Percentiles rank a stretch among this genome's conserved stretches.
These are phyloP conservation scores for Monosporascus ibericus DNA, from an alignment of 2,329 filamentous ascomycete species.

Conservation along the genomic window DNA sequence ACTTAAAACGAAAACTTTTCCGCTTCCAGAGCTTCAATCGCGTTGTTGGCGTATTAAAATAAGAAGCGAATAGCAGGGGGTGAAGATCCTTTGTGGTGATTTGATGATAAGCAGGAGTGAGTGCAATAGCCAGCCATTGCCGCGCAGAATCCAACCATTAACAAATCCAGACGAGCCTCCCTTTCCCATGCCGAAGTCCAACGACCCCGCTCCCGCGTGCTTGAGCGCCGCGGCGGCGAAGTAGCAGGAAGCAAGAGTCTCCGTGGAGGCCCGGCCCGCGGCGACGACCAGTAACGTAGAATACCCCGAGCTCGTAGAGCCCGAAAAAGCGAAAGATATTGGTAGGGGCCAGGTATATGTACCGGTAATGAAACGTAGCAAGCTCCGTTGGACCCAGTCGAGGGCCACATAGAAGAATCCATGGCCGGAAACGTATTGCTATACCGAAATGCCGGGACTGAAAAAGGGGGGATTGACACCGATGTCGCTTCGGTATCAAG, in stretches of 20 bases:
- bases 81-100: not conserved
- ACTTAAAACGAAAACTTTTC: not conserved
- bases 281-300: constrained; percentile 3
- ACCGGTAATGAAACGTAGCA: constrained; percentile 8
- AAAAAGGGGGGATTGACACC: constrained; percentile 4
- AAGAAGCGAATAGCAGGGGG: not conserved
- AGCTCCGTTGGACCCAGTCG: constrained; percentile 3
- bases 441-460: not conserved
- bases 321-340: not conserved
- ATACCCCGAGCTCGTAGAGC: not conserved
- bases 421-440: constrained; percentile 14
- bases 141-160: not conserved
- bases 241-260: not conserved
- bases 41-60: not conserved
- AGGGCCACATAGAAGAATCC: constrained; percentile 1
- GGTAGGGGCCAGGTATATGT: constrained; percentile 4
- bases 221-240: not conserved
- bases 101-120: not conserved
- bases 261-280: constrained; percentile 10
- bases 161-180: constrained; percentile 7
- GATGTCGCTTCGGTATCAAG: constrained; percentile 13
- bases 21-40: not conserved
- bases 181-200: not conserved
- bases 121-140: constrained; percentile 11
- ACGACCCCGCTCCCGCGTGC: constrained; percentile 1